A percentile compares a stretch with the other conserved stretches of the same genome.
Evolutionary conservation across 805 yeast genomes (phyloP).

Genomic region (Yamadazyma tumulicola): DNA sequence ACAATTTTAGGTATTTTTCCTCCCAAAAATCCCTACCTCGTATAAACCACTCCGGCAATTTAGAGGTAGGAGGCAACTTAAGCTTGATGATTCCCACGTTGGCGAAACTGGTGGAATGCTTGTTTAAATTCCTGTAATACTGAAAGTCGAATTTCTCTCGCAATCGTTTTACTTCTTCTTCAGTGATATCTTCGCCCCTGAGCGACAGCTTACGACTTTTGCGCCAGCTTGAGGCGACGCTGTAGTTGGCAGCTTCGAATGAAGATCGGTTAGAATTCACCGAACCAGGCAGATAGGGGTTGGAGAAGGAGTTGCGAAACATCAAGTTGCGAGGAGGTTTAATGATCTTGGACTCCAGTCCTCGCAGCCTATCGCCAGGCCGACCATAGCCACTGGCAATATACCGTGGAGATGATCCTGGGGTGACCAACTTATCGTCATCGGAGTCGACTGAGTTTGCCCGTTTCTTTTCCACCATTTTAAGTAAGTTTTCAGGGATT

Average conservation of each 20-base stretch:
- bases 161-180: conserved; percentile 13
- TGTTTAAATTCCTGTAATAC: conserved; percentile 42
- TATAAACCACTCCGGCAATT: conserved; percentile 75
- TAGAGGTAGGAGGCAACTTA: conserved; percentile 56
- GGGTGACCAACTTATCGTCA: conserved; percentile 23
- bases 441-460: conserved; percentile 16
- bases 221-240: too few relatives aligned
- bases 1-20: conserved; percentile 20
- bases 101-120: conserved; percentile 27
- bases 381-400: conserved; percentile 4
- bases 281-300: conserved; percentile 1
- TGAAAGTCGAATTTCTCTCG: conserved; percentile 25
- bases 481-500: conserved; percentile 57
- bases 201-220: conserved; percentile 9
- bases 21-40: conserved; percentile 68
- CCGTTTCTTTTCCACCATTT: conserved; percentile 47
- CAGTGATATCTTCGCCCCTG: conserved; percentile 10
- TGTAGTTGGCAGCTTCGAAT: conserved; percentile 7
- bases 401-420: conserved; percentile 29
- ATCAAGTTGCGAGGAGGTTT: conserved; percentile 17
- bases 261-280: conserved; percentile 8
- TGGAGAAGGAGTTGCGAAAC: conserved; percentile 14
- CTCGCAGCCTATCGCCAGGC: conserved; percentile 22
- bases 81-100: conserved; percentile 40
- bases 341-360: conserved; percentile 31